Percentiles rank a stretch among this genome's conserved stretches.
phyloP scores from a whole-genome alignment of 2,329 filamentous ascomycete species.

The Keithomyces neogunnii region DNA sequence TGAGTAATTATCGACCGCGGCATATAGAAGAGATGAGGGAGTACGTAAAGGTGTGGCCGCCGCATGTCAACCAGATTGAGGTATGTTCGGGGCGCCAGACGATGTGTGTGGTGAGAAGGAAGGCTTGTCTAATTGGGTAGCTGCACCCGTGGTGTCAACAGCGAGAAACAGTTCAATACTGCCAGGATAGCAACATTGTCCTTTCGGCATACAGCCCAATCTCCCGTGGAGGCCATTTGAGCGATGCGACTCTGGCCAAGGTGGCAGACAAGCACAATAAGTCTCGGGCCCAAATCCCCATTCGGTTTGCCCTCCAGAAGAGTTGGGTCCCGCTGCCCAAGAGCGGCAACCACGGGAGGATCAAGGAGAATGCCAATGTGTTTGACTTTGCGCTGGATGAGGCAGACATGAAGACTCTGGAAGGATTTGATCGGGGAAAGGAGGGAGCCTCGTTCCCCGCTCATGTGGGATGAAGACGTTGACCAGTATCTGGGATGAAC shows the following conservation, averaged over 20 bases:
- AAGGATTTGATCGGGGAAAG: constrained; percentile 19
- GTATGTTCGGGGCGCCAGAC: constrained; percentile 30
- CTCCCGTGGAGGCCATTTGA: constrained; percentile 22
- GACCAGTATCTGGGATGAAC: background rate
- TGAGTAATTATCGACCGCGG: constrained; percentile 62
- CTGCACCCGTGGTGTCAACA: constrained; percentile 64
- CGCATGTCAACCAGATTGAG: constrained; percentile 68
- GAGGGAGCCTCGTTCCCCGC: constrained; percentile 21
- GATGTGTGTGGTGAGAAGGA: background rate
- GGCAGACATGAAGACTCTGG: constrained; percentile 44
- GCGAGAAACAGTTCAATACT: constrained; percentile 34
- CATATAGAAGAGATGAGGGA: constrained; percentile 61
- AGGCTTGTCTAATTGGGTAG: constrained; percentile 26
- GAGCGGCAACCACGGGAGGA: constrained; percentile 50
- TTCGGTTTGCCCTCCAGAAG: constrained; percentile 64
- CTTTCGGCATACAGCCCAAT: constrained; percentile 33
- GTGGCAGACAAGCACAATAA: constrained; percentile 53
- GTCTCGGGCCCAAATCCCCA: constrained; percentile 55
- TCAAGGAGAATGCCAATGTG: constrained; percentile 51
- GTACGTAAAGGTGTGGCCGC: constrained; percentile 59
- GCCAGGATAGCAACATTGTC: constrained; percentile 69
- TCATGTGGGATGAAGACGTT: constrained; percentile 15
- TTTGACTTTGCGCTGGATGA: constrained; percentile 49
- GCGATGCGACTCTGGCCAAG: constrained; percentile 46
- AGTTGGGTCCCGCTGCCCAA: constrained; percentile 61